Percentiles rank a stretch among this genome's conserved stretches.
Evolutionary conservation across 139 green algal genomes (phyloP).

Genomic region (Chlorella sp.): DNA sequence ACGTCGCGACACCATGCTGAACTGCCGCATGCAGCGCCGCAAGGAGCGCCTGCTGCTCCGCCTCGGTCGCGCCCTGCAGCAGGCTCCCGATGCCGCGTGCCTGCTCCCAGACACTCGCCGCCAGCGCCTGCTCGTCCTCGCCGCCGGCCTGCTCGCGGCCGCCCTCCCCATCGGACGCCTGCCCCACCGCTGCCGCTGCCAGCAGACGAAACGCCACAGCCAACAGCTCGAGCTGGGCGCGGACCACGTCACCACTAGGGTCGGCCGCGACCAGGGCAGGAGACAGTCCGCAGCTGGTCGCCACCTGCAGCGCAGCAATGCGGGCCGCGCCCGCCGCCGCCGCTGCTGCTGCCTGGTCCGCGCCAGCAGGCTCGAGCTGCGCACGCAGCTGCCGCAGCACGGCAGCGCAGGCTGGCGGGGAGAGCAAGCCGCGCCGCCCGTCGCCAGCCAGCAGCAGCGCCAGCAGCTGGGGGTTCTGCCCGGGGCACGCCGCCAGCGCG

Average conservation of each 20-base stretch:
- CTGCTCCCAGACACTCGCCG: neutral
- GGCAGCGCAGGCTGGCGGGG: neutral
- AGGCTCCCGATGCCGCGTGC: too few species aligned
- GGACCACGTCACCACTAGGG: neutral
- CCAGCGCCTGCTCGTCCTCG: neutral
- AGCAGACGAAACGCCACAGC: conserved; percentile 11
- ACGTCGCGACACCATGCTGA: too few species aligned
- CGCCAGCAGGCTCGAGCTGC: neutral
- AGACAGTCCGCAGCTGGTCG: neutral
- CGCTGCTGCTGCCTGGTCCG: neutral
- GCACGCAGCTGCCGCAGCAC: neutral
- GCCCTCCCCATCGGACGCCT: neutral
- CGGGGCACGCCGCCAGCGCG: neutral
- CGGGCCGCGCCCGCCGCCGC: neutral
- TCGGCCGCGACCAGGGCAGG: conserved; percentile 1
- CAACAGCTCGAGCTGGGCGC: conserved; percentile 1
- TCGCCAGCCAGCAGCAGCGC: conserved; percentile 8
- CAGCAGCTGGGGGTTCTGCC: neutral
- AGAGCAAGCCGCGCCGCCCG: conserved; percentile 6
- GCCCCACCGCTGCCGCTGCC: neutral
- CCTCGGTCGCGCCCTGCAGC: too few species aligned
- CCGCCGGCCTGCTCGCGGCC: neutral
- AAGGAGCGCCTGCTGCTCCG: too few species aligned
- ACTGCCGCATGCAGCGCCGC: too few species aligned
- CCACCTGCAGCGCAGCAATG: neutral